A percentile compares a stretch with the other conserved stretches of the same genome.
Conservation (phyloP, 768 basidiomycete genomes). For the Phlegmacium glaucopus region DNA sequence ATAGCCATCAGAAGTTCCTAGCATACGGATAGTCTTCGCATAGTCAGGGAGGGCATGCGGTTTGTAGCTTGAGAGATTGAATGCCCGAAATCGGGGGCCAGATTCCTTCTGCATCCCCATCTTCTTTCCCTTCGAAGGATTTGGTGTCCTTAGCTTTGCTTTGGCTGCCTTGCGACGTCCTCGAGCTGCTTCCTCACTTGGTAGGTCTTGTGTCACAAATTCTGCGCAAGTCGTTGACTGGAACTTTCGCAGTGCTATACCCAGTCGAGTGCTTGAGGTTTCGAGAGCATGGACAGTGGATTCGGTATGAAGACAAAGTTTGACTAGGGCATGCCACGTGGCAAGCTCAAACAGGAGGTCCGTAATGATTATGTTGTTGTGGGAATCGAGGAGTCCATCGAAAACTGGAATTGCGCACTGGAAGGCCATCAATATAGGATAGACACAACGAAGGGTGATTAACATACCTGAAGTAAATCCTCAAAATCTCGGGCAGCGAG, state of each 20-base stretch:
- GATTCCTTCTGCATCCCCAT: background rate
- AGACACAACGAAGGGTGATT: background rate
- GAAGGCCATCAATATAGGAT: background rate
- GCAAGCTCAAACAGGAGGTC: slow-evolving; percentile 24
- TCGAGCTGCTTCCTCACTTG: slow-evolving; percentile 23
- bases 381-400: slow-evolving; percentile 29
- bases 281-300: slow-evolving; percentile 14
- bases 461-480: slow-evolving; percentile 32
- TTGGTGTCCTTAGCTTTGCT: background rate
- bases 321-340: slow-evolving; percentile 33
- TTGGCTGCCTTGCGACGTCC: slow-evolving; percentile 12
- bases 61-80: slow-evolving; percentile 20
- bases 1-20: slow-evolving; percentile 13
- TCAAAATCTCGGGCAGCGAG: slow-evolving; percentile 31
- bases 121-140: background rate
- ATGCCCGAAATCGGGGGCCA: slow-evolving; percentile 2
- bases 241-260: slow-evolving; percentile 20
- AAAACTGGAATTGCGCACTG: slow-evolving; percentile 26
- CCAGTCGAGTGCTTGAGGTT: slow-evolving; percentile 19
- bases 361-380: slow-evolving; percentile 18
- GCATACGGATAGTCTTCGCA: slow-evolving; percentile 4
- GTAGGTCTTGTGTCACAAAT: slow-evolving; percentile 28
- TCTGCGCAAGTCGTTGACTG: slow-evolving; percentile 10
- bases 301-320: slow-evolving; percentile 28
- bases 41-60: slow-evolving; percentile 21